Conservation (phyloP, 768 basidiomycete species). For the Roridomyces roridus region DNA sequence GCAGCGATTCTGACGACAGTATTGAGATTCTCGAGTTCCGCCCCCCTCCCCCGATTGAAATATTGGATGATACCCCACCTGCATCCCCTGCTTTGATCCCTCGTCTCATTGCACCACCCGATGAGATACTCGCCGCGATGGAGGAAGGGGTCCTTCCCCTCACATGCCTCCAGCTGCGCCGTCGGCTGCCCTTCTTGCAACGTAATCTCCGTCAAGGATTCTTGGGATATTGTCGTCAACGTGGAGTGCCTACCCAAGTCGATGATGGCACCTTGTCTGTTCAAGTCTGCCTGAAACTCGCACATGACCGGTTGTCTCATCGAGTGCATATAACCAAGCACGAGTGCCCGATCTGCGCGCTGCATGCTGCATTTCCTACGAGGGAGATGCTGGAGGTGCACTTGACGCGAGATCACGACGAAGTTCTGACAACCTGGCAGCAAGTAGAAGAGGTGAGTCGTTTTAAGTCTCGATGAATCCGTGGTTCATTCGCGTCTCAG, state of each 20-base stretch:
- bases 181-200: conserved; percentile 60
- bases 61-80: conserved; percentile 21
- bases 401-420: conserved; percentile 53
- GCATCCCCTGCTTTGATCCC: conserved; percentile 4
- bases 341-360: conserved; percentile 60
- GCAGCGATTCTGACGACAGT: conserved; percentile 5
- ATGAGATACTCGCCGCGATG: conserved; percentile 41
- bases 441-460: conserved; percentile 26
- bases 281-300: conserved; percentile 17
- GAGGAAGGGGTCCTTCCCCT: conserved; percentile 36
- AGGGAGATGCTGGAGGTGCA: conserved; percentile 53
- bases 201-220: conserved; percentile 61
- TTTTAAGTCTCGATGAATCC: neutral
- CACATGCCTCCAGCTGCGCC: conserved; percentile 43
- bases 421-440: conserved; percentile 47
- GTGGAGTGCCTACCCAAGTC: conserved; percentile 39
- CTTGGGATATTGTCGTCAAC: conserved; percentile 41
- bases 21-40: conserved; percentile 3
- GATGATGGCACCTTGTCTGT: neutral
- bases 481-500: neutral
- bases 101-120: conserved; percentile 31
- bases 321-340: conserved; percentile 26
- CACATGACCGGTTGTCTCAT: conserved; percentile 29
- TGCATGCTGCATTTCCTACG: conserved; percentile 49
- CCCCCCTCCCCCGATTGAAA: conserved; percentile 15